Percentiles rank a stretch among this genome's conserved stretches.
Evolutionary conservation across 139 green algal genomes (phyloP).

Genomic region (Zygnema circumcarinatum): DNA sequence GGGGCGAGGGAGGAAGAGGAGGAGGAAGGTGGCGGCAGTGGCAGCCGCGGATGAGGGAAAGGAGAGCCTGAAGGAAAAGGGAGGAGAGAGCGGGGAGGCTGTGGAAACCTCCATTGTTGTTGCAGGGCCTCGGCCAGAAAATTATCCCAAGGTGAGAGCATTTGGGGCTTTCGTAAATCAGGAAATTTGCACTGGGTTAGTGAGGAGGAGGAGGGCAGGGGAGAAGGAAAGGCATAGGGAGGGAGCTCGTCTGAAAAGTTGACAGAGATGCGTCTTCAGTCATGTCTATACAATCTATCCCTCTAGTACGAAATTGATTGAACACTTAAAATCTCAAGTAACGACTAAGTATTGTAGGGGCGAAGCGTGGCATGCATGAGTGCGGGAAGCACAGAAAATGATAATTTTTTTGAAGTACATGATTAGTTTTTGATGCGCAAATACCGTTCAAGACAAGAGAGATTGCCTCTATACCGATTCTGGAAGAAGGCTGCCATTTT

Average conservation of each 20-base stretch:
- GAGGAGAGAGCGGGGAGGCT: not conserved
- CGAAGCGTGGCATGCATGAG: not conserved
- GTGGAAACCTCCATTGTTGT: conserved; percentile 29
- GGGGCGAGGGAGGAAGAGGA: conserved; percentile 12
- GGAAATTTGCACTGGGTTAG: not conserved
- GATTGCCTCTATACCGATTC: too few species aligned
- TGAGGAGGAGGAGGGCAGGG: too few species aligned
- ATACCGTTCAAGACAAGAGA: too few species aligned
- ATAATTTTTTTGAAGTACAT: not conserved
- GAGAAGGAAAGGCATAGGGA: too few species aligned
- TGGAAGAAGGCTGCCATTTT: too few species aligned
- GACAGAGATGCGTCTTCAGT: not conserved
- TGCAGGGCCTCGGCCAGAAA: conserved; percentile 31
- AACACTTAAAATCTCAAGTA: not conserved
- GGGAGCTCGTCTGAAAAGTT: not conserved
- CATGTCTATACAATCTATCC: not conserved
- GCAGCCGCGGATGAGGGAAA: not conserved
- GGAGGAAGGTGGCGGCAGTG: conserved; percentile 12
- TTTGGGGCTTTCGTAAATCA: not conserved
- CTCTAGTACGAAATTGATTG: not conserved
- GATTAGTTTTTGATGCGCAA: too few species aligned
- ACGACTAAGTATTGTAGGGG: not conserved
- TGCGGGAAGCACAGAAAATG: not conserved
- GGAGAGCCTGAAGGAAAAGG: not conserved
- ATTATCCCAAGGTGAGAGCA: conserved; percentile 40